Evolutionary conservation across 495 filamentous ascomycete species (phyloP), one percentile per base, ranked within the genome.

Genomic region (Aspergillus indologenus): DNA sequence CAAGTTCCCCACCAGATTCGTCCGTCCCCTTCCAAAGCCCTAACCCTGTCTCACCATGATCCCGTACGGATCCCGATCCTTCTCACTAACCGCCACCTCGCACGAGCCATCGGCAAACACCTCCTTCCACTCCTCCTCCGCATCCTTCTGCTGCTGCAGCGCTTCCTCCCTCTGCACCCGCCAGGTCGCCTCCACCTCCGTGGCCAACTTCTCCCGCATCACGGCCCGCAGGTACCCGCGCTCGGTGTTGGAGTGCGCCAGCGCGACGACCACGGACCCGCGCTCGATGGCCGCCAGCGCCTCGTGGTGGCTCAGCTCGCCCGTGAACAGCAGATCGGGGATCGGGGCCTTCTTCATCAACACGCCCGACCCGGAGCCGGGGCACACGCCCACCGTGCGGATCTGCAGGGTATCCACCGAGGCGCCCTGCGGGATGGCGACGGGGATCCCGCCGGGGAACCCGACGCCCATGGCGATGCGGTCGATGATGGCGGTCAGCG

Each of bases 221-320:
- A 89, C 83, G 29, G 85, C 76, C 63, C 81, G 77, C 61, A 98
- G 72, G 65, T 90, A 97, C 1, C 85, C 87, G 15, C 93, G 71
- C 76, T 97, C 94, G 0, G 87, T 92, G 73, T 98, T 97, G 59
- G 88, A 90, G 70, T 98, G 94, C 60, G 95, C 92, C 26, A 94
- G 81, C 8, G 87, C 86, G 56, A 98, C 81, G 0, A 96, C 90
- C 56, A 81, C 85, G 57, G 87, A 86, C n/a, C 94, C 94, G n/a
- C 82, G 80, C 79, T 97, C 93, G 26, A 87, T 90, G 21, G 90
- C 87, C 29, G 89, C 84, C 44, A 98, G 80, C 12, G 93, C 89
- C 58, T 94, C 87, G 67, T 98, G 94, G 70, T 98, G 94, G 53
- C 83, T 87, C 82, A 98, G 83, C 70, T 98, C 94, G 8, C 94